Percentiles rank a stretch among this genome's conserved stretches.
Conservation (phyloP, 2,329 filamentous ascomycete genomes). For the Nannizzia gypsea region DNA sequence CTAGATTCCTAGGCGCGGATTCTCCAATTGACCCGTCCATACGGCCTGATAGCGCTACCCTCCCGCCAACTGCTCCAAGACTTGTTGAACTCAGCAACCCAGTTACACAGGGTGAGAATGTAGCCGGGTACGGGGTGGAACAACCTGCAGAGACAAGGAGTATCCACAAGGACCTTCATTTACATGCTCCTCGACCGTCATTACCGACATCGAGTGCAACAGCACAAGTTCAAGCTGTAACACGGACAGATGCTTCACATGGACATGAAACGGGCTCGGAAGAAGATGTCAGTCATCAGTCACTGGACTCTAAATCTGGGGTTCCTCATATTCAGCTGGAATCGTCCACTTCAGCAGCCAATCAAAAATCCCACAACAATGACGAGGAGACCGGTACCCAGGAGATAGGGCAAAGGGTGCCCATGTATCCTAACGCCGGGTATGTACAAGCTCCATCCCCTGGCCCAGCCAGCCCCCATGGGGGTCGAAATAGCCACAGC, state of each 20-base stretch:
- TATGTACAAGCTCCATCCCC: slow-evolving; percentile 93
- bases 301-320: slow-evolving; percentile 48
- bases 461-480: slow-evolving; percentile 22
- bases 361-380: slow-evolving; percentile 44
- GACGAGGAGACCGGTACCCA: slow-evolving; percentile 82
- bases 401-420: slow-evolving; percentile 82
- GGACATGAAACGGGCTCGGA: slow-evolving; percentile 71
- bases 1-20: not conserved
- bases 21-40: slow-evolving; percentile 17
- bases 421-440: slow-evolving; percentile 83
- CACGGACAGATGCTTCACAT: slow-evolving; percentile 71
- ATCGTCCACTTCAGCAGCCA: slow-evolving; percentile 36
- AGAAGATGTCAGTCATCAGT: slow-evolving; percentile 28
- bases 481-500: slow-evolving; percentile 46
- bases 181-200: slow-evolving; percentile 81
- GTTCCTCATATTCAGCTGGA: slow-evolving; percentile 45
- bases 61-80: slow-evolving; percentile 81
- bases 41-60: slow-evolving; percentile 63
- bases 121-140: slow-evolving; percentile 31
- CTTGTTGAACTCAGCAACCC: slow-evolving; percentile 73
- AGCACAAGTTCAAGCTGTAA: slow-evolving; percentile 69
- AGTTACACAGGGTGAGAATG: slow-evolving; percentile 32
- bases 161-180: slow-evolving; percentile 66
- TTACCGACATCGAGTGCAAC: slow-evolving; percentile 71
- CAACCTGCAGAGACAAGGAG: slow-evolving; percentile 64